Base-by-base conservation (phyloP, 495 filamentous ascomycete species). In the Podospora bellae-mahoneyi region DNA sequence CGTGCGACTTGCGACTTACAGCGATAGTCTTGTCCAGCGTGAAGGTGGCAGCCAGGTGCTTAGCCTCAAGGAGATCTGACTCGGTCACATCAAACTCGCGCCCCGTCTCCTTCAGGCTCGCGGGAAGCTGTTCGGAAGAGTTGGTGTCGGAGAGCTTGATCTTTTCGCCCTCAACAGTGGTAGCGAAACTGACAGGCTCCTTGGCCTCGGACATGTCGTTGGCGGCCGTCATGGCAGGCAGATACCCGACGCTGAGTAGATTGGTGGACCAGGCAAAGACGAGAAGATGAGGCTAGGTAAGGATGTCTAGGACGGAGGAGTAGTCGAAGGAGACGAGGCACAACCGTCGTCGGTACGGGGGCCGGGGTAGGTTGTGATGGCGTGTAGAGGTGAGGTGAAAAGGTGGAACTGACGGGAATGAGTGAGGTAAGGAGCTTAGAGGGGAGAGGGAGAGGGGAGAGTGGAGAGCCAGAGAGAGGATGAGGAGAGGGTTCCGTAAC, bases 11-110 rank as follows among this genome's bases (percentile, higher is more conserved):
- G 10, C 27, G 20, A 54, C 71, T 16, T 66, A 74, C 70, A 19
- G 67, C 68, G 27, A 61, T 73, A 15, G 74, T 68, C 15, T 79
- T 73, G 39, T 77, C 78, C 30, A 79, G 73, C 1, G 77, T 75
- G n/a, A 78, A 70, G 19, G 63, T 72, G 18, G n/a, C 27, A 4
- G 78, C 78, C 10, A 75, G 56, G 62, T 69, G 66, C 44, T 64
- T 78, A 20, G 78, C 77, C 71, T 80, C 78, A 28, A 71, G 62
- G 56, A 80, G 32, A 57, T 80, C 77, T 3, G 61, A 64, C 64
- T 77, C 76, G 5, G 78, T 77, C 60, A 73, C 77, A 28, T 77
- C 71, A 48, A 78, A 64, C 5, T 57, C 44, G 13, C 60, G 19
- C 2, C 44, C 27, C 0, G 56, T 65, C 44, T 71, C 69, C 9